These are phyloP conservation scores for Malania oleifera DNA, from an alignment of 164 flowering plant genomes.

Conservation along the genomic window DNA sequence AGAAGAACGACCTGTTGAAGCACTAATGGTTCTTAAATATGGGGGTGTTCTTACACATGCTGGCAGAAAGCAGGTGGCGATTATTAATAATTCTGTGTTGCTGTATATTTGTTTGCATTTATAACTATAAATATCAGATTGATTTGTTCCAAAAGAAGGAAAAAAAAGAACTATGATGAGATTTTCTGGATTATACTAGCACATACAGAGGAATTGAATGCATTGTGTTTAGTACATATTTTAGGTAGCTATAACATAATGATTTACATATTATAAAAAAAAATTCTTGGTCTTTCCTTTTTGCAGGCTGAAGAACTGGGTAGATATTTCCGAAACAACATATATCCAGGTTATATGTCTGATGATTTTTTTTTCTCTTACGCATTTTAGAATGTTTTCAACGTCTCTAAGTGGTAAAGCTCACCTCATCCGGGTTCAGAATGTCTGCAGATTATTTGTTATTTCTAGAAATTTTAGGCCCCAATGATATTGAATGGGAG, in stretches of 20 bases:
- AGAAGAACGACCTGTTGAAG: constrained; percentile 95
- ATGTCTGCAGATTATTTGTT: background rate
- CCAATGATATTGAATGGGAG: too few relatives aligned
- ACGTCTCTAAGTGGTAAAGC: too few relatives aligned
- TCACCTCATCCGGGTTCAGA: background rate
- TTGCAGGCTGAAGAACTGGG: constrained; percentile 98
- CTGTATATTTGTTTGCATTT: background rate
- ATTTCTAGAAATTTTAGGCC: too few relatives aligned
- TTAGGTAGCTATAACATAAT: too few relatives aligned
- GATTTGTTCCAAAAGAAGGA: too few relatives aligned
- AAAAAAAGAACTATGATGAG: background rate
- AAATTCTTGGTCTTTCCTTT: background rate
- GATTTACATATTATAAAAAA: too few relatives aligned
- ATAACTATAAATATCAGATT: background rate
- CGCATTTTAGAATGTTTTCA: background rate
- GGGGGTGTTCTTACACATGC: constrained; percentile 99
- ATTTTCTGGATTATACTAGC: background rate
- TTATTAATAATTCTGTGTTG: background rate
- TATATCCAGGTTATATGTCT: constrained; percentile 82
- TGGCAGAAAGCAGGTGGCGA: constrained; percentile 92
- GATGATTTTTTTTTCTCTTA: background rate
- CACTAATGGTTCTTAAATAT: constrained; percentile 97
- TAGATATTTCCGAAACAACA: constrained; percentile 92
- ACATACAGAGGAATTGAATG: background rate
- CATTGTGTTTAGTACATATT: too few relatives aligned